Evolutionary conservation across 805 yeast species (phyloP), one percentile per base, ranked within the genome.

Genomic region (Lachancea mirantina): DNA sequence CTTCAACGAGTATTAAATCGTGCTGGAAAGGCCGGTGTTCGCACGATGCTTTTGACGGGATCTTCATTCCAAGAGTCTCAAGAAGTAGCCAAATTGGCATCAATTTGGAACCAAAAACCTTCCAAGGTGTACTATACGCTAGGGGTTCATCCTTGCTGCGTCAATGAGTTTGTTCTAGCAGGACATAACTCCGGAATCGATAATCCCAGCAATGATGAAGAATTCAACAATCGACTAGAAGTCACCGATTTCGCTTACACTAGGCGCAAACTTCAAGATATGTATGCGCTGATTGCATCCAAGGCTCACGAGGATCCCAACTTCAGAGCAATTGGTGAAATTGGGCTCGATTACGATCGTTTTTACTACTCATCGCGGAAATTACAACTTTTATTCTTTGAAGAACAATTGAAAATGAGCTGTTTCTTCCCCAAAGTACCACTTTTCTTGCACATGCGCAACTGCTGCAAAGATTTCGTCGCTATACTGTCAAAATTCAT

Each of bases 91-190:
- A 68, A 66, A 10, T 49, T 88, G 19, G 76, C 82, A 23, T 41
- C 50, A 3, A 39, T 55, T 30, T 56, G 60, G 35, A 60, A 22
- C 28, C n/a, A 19, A 5, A 21, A 30, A n/a, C 30, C 23, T 6
- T 8, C 26, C 13, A 38, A 40, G 7, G 52, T 78, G 19, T 70
- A 62, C 39, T 74, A 82, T 15, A 92, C 98, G 0, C 88, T 78
- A 2, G 98, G 99, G 8, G 94, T 89, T 2, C 99, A 92, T 61
- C 99, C 99, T 0, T 89, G 98, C 57, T 66, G 80, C 11, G 94
- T 87, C 0, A 55, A 55, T 50, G 88, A 67, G 45, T 70, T 76
- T 41, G 60, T 47, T 6, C 39, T 35, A 5, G 47, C 44, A 2
- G 47, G 48, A 8, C 42, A 41, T 3, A 57, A 55, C 22, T 56